A percentile compares a stretch with the other conserved stretches of the same genome.
Evolutionary conservation across 1,139 yeast species (phyloP).

Genomic region (Candida freyschussii): DNA sequence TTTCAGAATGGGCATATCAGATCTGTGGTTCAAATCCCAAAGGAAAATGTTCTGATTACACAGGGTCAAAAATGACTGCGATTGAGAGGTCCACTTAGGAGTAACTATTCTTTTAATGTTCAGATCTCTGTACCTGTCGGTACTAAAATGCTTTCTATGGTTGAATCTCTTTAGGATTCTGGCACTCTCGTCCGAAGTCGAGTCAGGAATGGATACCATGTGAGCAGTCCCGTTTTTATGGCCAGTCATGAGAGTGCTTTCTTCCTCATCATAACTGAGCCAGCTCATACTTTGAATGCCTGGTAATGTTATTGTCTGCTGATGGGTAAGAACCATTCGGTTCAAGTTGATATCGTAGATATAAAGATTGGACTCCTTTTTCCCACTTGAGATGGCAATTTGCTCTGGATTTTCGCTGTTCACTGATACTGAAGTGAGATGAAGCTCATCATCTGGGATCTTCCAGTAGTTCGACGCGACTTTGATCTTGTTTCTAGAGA

Average conservation of each 20-base stretch:
- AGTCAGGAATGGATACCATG: conserved; percentile 60
- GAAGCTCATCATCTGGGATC: conserved; percentile 53
- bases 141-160: conserved; percentile 52
- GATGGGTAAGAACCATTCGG: conserved; percentile 52
- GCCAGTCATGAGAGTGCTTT: conserved; percentile 52
- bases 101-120: conserved; percentile 39
- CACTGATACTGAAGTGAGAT: conserved; percentile 54
- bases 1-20: conserved; percentile 49
- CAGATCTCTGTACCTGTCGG: conserved; percentile 15
- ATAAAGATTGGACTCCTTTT: conserved; percentile 50
- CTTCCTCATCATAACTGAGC: conserved; percentile 37
- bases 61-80: conserved; percentile 42
- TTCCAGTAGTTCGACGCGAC: conserved; percentile 67
- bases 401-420: conserved; percentile 40
- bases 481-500: conserved; percentile 39
- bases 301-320: conserved; percentile 69
- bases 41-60: conserved; percentile 61
- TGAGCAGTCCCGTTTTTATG: conserved; percentile 68
- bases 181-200: conserved; percentile 49
- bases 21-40: conserved; percentile 62
- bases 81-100: conserved; percentile 37
- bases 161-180: conserved; percentile 71
- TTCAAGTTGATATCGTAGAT: conserved; percentile 52
- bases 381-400: conserved; percentile 65
- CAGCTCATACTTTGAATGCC: conserved; percentile 62